These are phyloP conservation scores for Rugonectria rugulosa DNA, from an alignment of 2,329 filamentous ascomycete species.

Conservation along the genomic window DNA sequence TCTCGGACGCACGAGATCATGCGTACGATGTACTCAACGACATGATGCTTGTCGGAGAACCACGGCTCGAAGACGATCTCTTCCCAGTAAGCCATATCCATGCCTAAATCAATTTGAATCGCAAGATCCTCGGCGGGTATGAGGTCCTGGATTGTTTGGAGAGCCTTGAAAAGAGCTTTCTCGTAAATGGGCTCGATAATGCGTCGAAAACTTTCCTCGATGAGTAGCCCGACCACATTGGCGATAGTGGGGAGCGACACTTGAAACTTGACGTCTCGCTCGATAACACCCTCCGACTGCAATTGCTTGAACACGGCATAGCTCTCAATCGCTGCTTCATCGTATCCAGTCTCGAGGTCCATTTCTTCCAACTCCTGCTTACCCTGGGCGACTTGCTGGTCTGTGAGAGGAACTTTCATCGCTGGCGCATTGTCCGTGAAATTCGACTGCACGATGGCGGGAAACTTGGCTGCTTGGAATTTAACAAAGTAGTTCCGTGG, in stretches of 20 bases:
- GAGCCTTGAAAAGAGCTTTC: not conserved
- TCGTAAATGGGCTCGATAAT: slow-evolving; percentile 8
- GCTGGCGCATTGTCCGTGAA: not conserved
- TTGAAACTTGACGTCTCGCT: slow-evolving; percentile 8
- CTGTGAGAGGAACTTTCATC: not conserved
- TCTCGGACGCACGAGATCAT: not conserved
- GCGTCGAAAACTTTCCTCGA: not conserved
- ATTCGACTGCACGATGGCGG: not conserved
- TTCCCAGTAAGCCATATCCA: slow-evolving; percentile 15
- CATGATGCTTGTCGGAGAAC: slow-evolving; percentile 2
- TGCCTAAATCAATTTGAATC: slow-evolving; percentile 12
- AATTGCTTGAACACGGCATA: not conserved
- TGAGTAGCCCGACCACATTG: slow-evolving; percentile 6
- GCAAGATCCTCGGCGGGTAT: slow-evolving; percentile 5
- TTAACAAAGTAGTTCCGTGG: not conserved
- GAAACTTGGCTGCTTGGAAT: slow-evolving; percentile 7
- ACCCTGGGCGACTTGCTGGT: not conserved
- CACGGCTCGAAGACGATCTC: not conserved
- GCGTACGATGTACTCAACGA: slow-evolving; percentile 6
- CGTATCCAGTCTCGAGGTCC: slow-evolving; percentile 6
- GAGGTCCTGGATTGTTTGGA: not conserved
- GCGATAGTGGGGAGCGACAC: slow-evolving; percentile 11
- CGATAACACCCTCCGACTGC: not conserved
- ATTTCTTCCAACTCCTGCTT: not conserved
- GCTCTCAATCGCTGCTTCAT: not conserved